Conservation (phyloP, 2,329 filamentous ascomycete genomes). For the Cladobotryum mycophilum region DNA sequence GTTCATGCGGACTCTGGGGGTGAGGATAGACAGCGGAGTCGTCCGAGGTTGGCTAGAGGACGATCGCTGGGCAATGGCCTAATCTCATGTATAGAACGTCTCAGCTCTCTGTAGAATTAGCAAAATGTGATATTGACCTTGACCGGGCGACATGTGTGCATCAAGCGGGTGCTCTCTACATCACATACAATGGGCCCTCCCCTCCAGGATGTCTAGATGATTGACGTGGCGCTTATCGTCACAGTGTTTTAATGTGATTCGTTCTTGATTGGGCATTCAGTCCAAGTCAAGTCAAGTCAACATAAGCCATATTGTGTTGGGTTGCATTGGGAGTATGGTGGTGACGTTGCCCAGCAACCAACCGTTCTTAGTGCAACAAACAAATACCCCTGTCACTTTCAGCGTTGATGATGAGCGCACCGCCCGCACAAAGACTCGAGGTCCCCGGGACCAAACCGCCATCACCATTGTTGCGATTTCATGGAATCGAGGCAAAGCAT, state of each 20-base stretch:
- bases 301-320: background rate
- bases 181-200: too few relatives aligned
- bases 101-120: constrained; percentile 16
- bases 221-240: constrained; percentile 8
- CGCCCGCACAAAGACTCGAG: constrained; percentile 3
- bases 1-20: background rate
- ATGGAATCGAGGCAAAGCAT: constrained; percentile 1
- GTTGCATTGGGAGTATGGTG: background rate
- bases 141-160: background rate
- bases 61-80: constrained; percentile 8
- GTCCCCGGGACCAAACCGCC: constrained; percentile 5
- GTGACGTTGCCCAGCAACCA: constrained; percentile 9
- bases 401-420: constrained; percentile 11
- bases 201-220: background rate
- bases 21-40: constrained; percentile 1
- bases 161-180: too few relatives aligned
- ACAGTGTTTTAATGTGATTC: constrained; percentile 7
- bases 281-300: too few relatives aligned
- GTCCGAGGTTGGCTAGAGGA: constrained; percentile 4
- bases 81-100: constrained; percentile 16
- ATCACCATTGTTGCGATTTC: constrained; percentile 3
- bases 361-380: constrained; percentile 8
- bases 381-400: constrained; percentile 7
- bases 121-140: constrained; percentile 2
- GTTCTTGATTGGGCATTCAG: background rate